Evolutionary conservation across 331 rosid species (phyloP), one percentile per base, ranked within the genome.

Genomic region (Rhamnella rubrinervis): DNA sequence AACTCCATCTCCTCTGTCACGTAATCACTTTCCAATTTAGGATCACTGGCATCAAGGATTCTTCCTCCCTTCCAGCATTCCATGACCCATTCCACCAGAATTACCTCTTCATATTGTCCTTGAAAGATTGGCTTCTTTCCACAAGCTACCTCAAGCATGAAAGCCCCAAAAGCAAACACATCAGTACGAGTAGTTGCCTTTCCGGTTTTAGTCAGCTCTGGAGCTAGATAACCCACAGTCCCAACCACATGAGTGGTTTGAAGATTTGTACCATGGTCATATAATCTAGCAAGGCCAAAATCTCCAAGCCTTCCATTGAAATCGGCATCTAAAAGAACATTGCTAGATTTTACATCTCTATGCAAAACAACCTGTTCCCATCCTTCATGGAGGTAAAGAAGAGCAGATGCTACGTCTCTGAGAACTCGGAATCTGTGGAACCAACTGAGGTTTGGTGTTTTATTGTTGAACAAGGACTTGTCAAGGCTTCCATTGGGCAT

Each of bases 281-380:
- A 10, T 6, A 63, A 21, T 41, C 53, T 63, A 7, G 67, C 67
- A 17, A 40, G 67, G 8, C 67, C 52, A 20, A 63, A 63, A 63
- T 40, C 67, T n/a, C 67, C 67, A 6, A 40, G 67, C 35, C 37
- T 14, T 39, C 52, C 67, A 4, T 68, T 49, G 28, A 73, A 60
- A 41, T 63, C 50, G 17, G 52, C 52, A 16, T 63, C 67, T 39
- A 40, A 50, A 20, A 63, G 67, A 17, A 63, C 53, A 63, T 63
- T 63, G 53, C 70, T 73, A 11, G 72, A 61, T 65, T 80, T 76
- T 12, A 76, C 57, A 61, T 76, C 81, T 62, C 81, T 67, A 26
- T 76, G 85, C 61, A 80, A 26, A 13, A 80, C 78, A 11, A 71
- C 73, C 16, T 80, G 75, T 6, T 80, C 85, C 78, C 81, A 80